phyloP scores from a whole-genome alignment of 2,329 filamentous ascomycete species.

The Elsinoe australis region DNA sequence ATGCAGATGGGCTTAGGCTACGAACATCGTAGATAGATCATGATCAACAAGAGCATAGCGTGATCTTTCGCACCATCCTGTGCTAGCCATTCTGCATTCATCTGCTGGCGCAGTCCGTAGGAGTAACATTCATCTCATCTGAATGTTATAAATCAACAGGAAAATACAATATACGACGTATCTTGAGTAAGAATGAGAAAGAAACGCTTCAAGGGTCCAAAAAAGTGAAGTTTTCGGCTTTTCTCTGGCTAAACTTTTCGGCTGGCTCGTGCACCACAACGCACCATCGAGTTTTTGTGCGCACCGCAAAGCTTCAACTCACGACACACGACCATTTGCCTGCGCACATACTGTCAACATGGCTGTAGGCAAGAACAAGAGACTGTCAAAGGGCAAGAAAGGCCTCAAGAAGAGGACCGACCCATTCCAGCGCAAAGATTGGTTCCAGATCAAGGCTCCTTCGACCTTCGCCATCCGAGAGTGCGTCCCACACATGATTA shows the following conservation, averaged over 20 bases:
- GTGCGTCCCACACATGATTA: conserved; percentile 46
- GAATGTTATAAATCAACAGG: too few relatives aligned
- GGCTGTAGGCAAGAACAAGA: conserved; percentile 98
- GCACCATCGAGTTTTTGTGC: neutral
- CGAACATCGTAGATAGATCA: neutral
- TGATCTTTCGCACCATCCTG: too few relatives aligned
- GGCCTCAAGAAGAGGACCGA: conserved; percentile 99
- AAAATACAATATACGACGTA: too few relatives aligned
- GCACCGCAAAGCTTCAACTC: conserved; percentile 1
- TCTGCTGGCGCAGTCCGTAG: too few relatives aligned
- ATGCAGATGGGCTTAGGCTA: conserved; percentile 8
- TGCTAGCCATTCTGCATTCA: too few relatives aligned
- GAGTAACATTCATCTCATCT: too few relatives aligned
- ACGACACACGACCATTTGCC: conserved; percentile 14
- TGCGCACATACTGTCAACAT: conserved; percentile 34
- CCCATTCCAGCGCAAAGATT: conserved; percentile 92
- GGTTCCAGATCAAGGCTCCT: conserved; percentile 97
- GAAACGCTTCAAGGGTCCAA: too few relatives aligned
- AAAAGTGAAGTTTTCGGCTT: neutral
- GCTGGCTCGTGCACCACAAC: neutral
- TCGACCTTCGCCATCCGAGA: conserved; percentile 94
- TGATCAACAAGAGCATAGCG: too few relatives aligned
- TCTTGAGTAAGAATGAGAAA: too few relatives aligned
- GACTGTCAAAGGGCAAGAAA: conserved; percentile 99
- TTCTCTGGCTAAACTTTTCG: neutral